phyloP scores from a whole-genome alignment of 169 alveolate genomes.

The Cryptosporidium sp. region DNA sequence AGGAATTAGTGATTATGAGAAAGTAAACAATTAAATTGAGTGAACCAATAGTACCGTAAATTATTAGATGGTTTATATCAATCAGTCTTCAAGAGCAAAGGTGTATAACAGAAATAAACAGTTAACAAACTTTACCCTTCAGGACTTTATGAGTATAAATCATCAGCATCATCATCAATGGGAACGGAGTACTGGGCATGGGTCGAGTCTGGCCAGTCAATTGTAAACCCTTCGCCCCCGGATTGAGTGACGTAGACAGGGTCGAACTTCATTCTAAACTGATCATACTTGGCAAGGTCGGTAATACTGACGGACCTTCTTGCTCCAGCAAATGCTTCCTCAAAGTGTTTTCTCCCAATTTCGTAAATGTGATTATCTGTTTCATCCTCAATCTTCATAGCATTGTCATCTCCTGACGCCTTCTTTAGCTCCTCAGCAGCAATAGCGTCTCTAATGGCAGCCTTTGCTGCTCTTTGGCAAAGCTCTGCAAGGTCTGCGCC shows the following conservation, averaged over 20 bases:
- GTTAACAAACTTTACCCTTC: neutral
- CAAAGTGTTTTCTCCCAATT: slow-evolving; percentile 97
- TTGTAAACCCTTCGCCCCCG: slow-evolving; percentile 90
- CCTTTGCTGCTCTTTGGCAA: slow-evolving; percentile 98
- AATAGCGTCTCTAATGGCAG: slow-evolving; percentile 99
- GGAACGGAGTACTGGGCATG: slow-evolving; percentile 73
- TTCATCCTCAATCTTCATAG: slow-evolving; percentile 80
- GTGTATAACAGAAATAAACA: neutral
- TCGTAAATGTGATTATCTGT: slow-evolving; percentile 93
- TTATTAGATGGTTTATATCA: no score
- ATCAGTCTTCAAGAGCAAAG: neutral
- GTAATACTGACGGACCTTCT: slow-evolving; percentile 96
- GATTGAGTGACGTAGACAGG: slow-evolving; percentile 95
- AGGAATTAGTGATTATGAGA: neutral
- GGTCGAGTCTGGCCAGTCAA: slow-evolving; percentile 93
- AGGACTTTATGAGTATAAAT: slow-evolving; percentile 78
- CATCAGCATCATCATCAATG: slow-evolving; percentile 84
- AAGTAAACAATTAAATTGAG: no score
- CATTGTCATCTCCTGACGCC: slow-evolving; percentile 76
- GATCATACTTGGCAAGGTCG: slow-evolving; percentile 93
- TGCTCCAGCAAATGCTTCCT: slow-evolving; percentile 98
- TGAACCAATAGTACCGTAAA: neutral
- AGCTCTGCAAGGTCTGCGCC: slow-evolving; percentile 99
- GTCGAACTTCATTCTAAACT: slow-evolving; percentile 97
- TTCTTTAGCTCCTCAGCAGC: slow-evolving; percentile 86